phyloP scores from a whole-genome alignment of 805 yeast species.

The Candida tibetensis region DNA sequence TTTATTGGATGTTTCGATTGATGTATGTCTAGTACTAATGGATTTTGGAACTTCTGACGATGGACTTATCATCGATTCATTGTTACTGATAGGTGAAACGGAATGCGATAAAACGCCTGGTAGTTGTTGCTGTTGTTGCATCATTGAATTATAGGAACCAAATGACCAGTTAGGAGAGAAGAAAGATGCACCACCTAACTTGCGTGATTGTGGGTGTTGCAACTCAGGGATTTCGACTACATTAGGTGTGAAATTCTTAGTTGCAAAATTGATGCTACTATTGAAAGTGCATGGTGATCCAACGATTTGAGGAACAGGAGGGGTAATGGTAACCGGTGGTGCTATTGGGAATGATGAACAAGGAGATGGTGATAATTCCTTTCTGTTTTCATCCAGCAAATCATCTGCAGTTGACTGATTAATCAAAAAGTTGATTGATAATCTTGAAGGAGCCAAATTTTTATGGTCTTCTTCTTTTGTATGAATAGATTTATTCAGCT shows the following conservation, averaged over 20 bases:
- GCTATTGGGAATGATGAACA: background rate
- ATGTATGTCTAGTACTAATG: slow-evolving; percentile 5
- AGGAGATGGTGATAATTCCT: background rate
- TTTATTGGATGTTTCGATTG: slow-evolving; percentile 8
- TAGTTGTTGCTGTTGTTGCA: background rate
- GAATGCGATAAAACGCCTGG: slow-evolving; percentile 5
- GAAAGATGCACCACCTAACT: slow-evolving; percentile 8
- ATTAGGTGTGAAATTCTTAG: too few species aligned
- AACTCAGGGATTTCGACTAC: too few species aligned
- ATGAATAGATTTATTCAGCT: slow-evolving; percentile 20
- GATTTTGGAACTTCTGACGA: background rate
- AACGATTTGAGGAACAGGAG: background rate
- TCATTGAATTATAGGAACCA: background rate
- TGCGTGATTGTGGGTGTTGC: slow-evolving; percentile 12
- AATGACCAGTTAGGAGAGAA: slow-evolving; percentile 22
- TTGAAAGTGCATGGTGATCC: background rate
- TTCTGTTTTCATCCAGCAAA: background rate
- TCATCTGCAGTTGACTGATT: slow-evolving; percentile 2
- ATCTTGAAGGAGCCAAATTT: slow-evolving; percentile 7
- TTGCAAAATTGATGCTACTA: background rate
- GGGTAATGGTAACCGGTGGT: slow-evolving; percentile 1
- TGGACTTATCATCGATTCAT: background rate
- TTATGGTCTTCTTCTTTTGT: slow-evolving; percentile 13
- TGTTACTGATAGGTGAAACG: slow-evolving; percentile 9
- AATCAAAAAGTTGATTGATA: slow-evolving; percentile 22